These are phyloP conservation scores for Puccinia hordei DNA, from an alignment of 1,284 basidiomycete genomes.

Conservation along the genomic window DNA sequence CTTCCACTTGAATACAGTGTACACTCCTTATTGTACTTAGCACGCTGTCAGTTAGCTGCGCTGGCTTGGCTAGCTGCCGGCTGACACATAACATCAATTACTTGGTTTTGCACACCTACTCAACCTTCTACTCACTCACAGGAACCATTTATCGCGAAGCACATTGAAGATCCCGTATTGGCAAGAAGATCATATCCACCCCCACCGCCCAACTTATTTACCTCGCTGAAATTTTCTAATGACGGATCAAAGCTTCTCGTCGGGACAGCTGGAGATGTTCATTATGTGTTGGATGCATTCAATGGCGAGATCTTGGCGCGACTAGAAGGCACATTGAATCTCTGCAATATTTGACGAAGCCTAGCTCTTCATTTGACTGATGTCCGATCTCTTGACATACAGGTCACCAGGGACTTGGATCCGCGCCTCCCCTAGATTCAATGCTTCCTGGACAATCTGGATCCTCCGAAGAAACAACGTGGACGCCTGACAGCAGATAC, in stretches of 20 bases:
- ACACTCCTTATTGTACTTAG: no score
- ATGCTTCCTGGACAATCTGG: constrained; percentile 27
- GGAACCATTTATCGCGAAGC: constrained; percentile 80
- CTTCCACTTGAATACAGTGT: no score
- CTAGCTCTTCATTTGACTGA: constrained; percentile 61
- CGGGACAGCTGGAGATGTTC: constrained; percentile 86
- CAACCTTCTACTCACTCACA: constrained; percentile 51
- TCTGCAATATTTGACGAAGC: not conserved
- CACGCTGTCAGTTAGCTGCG: no score
- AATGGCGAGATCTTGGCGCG: constrained; percentile 78
- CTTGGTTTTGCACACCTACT: not conserved
- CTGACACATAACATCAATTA: no score
- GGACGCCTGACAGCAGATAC: constrained; percentile 88
- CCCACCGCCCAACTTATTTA: constrained; percentile 80
- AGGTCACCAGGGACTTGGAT: constrained; percentile 48
- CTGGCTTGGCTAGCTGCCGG: no score
- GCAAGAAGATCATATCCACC: constrained; percentile 70
- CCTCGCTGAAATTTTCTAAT: constrained; percentile 83
- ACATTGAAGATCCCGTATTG: constrained; percentile 77
- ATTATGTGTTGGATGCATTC: constrained; percentile 89
- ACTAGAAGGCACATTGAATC: constrained; percentile 67
- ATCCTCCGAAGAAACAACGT: constrained; percentile 74
- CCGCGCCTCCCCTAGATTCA: constrained; percentile 63
- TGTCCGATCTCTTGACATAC: constrained; percentile 50
- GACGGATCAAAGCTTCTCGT: constrained; percentile 87